Evolutionary conservation across 1,284 basidiomycete species (phyloP).

Genomic region (Rhodotorula glutinis): DNA sequence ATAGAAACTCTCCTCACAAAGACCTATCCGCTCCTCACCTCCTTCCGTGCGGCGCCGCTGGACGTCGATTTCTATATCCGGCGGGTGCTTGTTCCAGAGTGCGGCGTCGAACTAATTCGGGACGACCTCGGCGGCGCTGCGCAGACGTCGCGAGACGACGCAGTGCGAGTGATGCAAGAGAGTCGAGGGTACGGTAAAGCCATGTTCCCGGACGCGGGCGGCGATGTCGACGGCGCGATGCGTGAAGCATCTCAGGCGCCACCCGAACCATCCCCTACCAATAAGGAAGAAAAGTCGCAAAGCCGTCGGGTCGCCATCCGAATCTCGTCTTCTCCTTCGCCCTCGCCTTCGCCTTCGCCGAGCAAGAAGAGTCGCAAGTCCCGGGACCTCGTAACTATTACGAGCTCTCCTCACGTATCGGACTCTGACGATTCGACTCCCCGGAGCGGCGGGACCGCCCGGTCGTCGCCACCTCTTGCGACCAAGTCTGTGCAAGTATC

Average conservation of each 20-base stretch:
- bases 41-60: constrained; percentile 16
- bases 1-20: constrained; percentile 17
- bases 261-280: no score
- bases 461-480: no score
- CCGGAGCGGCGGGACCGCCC: no score
- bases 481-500: no score
- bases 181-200: constrained; percentile 38
- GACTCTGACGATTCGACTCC: neutral
- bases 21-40: constrained; percentile 23
- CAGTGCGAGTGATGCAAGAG: constrained; percentile 14
- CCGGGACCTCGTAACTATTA: no score
- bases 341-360: no score
- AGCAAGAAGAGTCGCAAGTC: no score
- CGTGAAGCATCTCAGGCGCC: no score
- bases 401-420: no score
- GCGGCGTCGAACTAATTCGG: constrained; percentile 38
- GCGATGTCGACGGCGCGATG: constrained; percentile 3
- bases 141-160: neutral
- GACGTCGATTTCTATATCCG: constrained; percentile 35
- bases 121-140: constrained; percentile 2
- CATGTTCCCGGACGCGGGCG: constrained; percentile 18
- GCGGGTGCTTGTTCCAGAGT: constrained; percentile 42
- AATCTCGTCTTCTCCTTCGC: no score
- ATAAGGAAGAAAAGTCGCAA: no score
- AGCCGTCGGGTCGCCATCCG: no score